Percentiles rank a stretch among this genome's conserved stretches.
Conservation (phyloP, 2,329 filamentous ascomycete genomes). For the Xylaria polymorpha region DNA sequence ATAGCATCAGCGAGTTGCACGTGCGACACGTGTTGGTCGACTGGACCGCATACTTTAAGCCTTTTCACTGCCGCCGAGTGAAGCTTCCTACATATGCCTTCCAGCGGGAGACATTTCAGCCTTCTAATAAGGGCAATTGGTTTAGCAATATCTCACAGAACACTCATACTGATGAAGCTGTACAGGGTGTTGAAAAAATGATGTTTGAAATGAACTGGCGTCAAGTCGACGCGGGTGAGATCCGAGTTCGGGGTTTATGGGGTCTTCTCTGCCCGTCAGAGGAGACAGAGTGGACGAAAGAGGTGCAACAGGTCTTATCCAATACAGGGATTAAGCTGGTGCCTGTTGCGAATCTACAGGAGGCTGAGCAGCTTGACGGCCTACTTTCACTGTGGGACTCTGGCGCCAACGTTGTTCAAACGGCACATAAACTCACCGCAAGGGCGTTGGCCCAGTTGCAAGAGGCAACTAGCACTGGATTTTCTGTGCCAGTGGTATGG, state of each 20-base stretch:
- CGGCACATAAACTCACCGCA: conserved; percentile 37
- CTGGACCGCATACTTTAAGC: conserved; percentile 49
- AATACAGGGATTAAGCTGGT: conserved; percentile 32
- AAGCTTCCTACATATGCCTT: conserved; percentile 50
- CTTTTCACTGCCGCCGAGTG: conserved; percentile 46
- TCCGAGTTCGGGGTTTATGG: conserved; percentile 32
- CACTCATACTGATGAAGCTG: not conserved
- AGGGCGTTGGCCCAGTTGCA: conserved; percentile 45
- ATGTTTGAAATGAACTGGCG: conserved; percentile 41
- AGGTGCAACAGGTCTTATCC: conserved; percentile 27
- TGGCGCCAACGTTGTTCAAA: conserved; percentile 39
- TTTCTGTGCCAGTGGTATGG: conserved; percentile 44
- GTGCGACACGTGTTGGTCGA: conserved; percentile 44
- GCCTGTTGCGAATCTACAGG: conserved; percentile 34
- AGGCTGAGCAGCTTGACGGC: conserved; percentile 44
- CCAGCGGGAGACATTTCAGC: conserved; percentile 39
- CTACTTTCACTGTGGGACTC: conserved; percentile 45
- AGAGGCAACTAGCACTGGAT: conserved; percentile 38
- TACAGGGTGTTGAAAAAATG: conserved; percentile 19
- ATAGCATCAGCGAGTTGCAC: conserved; percentile 46
- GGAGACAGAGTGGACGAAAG: conserved; percentile 20
- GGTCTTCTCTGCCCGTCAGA: conserved; percentile 32
- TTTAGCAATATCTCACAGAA: not conserved
- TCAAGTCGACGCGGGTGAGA: conserved; percentile 23
- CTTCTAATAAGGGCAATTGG: not conserved